Evolutionary conservation across 192 early-diverging fungal genomes (phyloP), one percentile per base, ranked within the genome.

Genomic region (Dimargaris xerosporica): DNA sequence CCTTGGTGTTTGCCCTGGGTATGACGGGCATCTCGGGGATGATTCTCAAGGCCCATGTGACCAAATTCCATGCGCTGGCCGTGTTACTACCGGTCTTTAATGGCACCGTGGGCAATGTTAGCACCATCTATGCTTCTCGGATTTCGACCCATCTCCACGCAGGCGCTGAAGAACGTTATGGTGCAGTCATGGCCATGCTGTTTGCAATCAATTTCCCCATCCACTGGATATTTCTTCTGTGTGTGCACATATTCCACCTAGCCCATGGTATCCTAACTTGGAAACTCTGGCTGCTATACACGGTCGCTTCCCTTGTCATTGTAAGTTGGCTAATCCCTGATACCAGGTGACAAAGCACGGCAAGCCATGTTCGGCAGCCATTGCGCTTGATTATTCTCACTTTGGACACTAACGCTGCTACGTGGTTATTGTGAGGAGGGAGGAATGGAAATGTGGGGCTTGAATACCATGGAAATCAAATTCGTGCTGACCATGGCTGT

Each of bases 51-150:
- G 54, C 62, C 11, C 68, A 52, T 43, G 76, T 71, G 0, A 52
- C 60, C 10, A 39, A 50, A 1, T 73, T 64, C 30, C 68, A 67
- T 0, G 75, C 64, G 5, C 66, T 79, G 66, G 71, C 77, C 0
- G 66, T 71, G 0, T 63, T 80, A 26, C 71, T 75, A 5, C 75
- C 78, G 0, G 73, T 75, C 21, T 62, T 75, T 26, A 75, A 79
- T 28, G 78, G 78, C 0, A 75, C 89, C 15, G 75, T 79, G 26
- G 89, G 89, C 30, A 91, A 91, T 62, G 73, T 91, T n/a, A 85
- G 81, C 26, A 86, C 88, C 6, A 85, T 90, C 17, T 88, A 85
- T 58, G 84, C 84, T 0, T 85, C 84, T 31, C 75, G 88, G 11
- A 81, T 90, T 31, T 86, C 84, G 9, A 88, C 88, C 9, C 77